These are phyloP conservation scores for Marasmius oreades DNA, from an alignment of 1,284 basidiomycete species.

Conservation along the genomic window DNA sequence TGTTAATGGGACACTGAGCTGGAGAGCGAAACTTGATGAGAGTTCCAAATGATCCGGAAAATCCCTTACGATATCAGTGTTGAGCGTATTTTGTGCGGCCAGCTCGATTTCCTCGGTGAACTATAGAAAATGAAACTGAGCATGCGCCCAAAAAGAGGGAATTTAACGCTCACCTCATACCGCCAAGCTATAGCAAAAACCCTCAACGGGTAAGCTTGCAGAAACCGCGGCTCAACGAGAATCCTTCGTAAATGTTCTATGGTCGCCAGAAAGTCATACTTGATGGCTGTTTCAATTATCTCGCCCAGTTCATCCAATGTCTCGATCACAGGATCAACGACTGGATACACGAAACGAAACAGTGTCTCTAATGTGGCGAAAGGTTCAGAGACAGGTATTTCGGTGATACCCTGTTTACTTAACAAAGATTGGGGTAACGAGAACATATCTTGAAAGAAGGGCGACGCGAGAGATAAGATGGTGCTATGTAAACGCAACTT, in stretches of 20 bases:
- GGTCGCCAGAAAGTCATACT: slow-evolving; percentile 58
- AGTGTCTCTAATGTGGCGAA: slow-evolving; percentile 41
- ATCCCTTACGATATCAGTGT: slow-evolving; percentile 6
- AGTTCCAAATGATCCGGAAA: background rate
- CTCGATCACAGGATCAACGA: slow-evolving; percentile 39
- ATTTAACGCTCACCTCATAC: slow-evolving; percentile 33
- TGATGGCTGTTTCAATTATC: slow-evolving; percentile 53
- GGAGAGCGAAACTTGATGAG: background rate
- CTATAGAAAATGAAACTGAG: background rate
- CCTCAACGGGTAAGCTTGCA: slow-evolving; percentile 46
- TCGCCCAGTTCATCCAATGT: slow-evolving; percentile 50
- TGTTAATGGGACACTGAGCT: slow-evolving; percentile 40
- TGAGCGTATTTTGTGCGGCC: slow-evolving; percentile 7
- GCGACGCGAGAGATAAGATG: slow-evolving; percentile 58
- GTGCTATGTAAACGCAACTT: slow-evolving; percentile 61
- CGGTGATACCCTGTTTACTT: slow-evolving; percentile 30
- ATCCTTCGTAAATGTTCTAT: slow-evolving; percentile 44
- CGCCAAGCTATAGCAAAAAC: slow-evolving; percentile 70
- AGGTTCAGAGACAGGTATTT: slow-evolving; percentile 54
- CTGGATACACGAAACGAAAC: slow-evolving; percentile 54
- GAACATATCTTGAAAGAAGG: slow-evolving; percentile 70
- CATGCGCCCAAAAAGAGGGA: background rate
- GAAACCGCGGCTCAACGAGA: slow-evolving; percentile 48
- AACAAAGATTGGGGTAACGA: slow-evolving; percentile 49
- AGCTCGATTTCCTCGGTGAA: slow-evolving; percentile 6